Conservation (phyloP, 2,329 filamentous ascomycete species). For the Aspergillus piperis region DNA sequence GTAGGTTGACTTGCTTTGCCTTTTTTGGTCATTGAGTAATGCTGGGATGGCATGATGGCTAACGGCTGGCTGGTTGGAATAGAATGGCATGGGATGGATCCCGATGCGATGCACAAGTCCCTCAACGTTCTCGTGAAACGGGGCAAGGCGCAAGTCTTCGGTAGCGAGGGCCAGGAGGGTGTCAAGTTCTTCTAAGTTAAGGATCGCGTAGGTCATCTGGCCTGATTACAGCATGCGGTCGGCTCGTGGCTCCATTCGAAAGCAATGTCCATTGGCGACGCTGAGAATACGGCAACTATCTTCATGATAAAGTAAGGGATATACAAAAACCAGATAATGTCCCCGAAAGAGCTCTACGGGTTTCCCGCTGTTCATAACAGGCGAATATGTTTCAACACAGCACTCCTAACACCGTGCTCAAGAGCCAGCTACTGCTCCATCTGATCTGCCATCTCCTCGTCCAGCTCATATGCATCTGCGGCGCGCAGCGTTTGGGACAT, state of each 20-base stretch:
- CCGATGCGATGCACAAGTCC: conserved; percentile 75
- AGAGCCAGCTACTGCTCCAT: conserved; percentile 15
- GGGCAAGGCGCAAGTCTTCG: conserved; percentile 92
- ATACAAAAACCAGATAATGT: conserved; percentile 15
- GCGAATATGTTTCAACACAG: conserved; percentile 5
- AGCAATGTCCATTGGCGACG: background rate
- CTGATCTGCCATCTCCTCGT: conserved; percentile 34
- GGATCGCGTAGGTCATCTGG: background rate
- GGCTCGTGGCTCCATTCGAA: background rate
- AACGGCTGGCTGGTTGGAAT: conserved; percentile 10
- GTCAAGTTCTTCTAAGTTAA: conserved; percentile 95
- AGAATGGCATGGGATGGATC: conserved; percentile 90
- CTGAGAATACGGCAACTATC: conserved; percentile 9
- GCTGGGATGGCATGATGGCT: conserved; percentile 7
- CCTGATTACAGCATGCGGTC: background rate
- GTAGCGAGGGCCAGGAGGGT: conserved; percentile 80
- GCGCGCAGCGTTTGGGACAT: conserved; percentile 82
- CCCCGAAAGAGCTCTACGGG: conserved; percentile 7
- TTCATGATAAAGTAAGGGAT: conserved; percentile 15
- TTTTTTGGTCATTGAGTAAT: too few species aligned
- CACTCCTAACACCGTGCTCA: conserved; percentile 5
- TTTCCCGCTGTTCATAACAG: background rate
- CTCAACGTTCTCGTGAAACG: conserved; percentile 81
- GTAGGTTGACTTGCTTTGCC: conserved; percentile 45
- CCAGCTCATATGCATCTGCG: conserved; percentile 60